Base-by-base conservation (phyloP, 1,284 basidiomycete genomes). In the Hypsizygus ulmarius region DNA sequence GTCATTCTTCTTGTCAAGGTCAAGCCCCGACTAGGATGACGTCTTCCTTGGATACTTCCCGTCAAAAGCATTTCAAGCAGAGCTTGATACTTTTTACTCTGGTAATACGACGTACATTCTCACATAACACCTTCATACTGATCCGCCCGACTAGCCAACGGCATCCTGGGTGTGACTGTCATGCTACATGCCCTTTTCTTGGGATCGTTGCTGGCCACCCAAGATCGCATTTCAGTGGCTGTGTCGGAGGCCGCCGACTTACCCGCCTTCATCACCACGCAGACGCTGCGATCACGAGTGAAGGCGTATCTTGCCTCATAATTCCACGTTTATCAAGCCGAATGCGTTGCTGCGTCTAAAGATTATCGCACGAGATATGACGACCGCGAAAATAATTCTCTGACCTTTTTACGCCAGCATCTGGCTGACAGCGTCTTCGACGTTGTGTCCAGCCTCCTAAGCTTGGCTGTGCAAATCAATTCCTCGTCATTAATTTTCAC, bases 1-100 rank as follows among this genome's bases (percentile, higher is more conserved):
- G 74, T 85, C 41, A 77, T 87, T 28, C 74, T 93, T 36, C 75
- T 93, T 30, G 76, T 83, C 32, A 78, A 82, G 58, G 79, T 87
- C 33, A 62, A 74, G 21, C 87, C 88, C n/a, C 0, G 60, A 79
- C 16, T 93, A 90, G 90, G 67, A 73, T 9, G 70, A 69, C 12
- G 87, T 84, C 0, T 92, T 93, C 62, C 60, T 82, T 14, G 91
- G 91, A 4, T 91, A 82, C 57, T 62, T 93, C 0, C 91, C 90
- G 0, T 78, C 79, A 3, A 74, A 75, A 38, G 69, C 68, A 34
- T 73, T 86, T 45, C 60, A 67, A 52, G 61, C 60, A 18, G 58
- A 75, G 44, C 73, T 74, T 7, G 73, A 79, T 43, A 78, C 83
- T 7, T 69, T 93, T 2, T 93, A 93, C 64, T 75, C 84, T 43